Base-by-base conservation (phyloP, 768 basidiomycete genomes). In the Lactarius akahatsu region DNA sequence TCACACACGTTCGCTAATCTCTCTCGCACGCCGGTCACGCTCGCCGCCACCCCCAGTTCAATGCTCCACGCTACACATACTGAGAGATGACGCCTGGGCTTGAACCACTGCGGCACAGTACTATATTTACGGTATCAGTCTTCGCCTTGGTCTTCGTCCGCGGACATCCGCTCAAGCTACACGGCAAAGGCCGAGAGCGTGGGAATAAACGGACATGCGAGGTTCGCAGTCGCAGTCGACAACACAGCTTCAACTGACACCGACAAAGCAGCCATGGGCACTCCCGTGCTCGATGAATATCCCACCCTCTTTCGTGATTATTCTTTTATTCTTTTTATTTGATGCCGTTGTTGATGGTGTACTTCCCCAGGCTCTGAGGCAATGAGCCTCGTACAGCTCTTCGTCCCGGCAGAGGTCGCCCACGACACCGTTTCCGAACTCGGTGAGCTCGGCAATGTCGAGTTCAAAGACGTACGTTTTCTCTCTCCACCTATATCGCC, bases 321-420 rank as follows among this genome's bases (percentile, higher is more conserved):
- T 57, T 26, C n/a, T 4, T 26, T 7, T 10, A 23, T 28, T 30
- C 23, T 70, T 54, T 50, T 11, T 45, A n/a, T 30, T 26, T n/a
- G 41, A 10, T 45, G 56, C 9, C 0, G n/a, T 63, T 20, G 20
- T 41, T 65, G 15, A 56, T 55, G 23, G 11, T 40, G 18, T 43
- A 45, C 30, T 41, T 63, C 62, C 71, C 67, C 62, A 97, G 95
- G 92, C 65, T 98, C 96, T 84, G 96, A 97, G 80, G 85, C 88
- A 81, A 98, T 98, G 96, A 96, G 94, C 83, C 82, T 96, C 79
- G 91, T 96, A 69, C 94, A 98, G 82, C 88, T 99, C 73, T 96
- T 94, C 75, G 91, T 98, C 71, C 97, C 96, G 54, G 90, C 92
- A 45, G 97, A 99, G 83, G 94, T 96, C 68, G 94, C 96, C 34